These are phyloP conservation scores for Septoria linicola DNA, from an alignment of 2,329 filamentous ascomycete genomes.

Conservation along the genomic window DNA sequence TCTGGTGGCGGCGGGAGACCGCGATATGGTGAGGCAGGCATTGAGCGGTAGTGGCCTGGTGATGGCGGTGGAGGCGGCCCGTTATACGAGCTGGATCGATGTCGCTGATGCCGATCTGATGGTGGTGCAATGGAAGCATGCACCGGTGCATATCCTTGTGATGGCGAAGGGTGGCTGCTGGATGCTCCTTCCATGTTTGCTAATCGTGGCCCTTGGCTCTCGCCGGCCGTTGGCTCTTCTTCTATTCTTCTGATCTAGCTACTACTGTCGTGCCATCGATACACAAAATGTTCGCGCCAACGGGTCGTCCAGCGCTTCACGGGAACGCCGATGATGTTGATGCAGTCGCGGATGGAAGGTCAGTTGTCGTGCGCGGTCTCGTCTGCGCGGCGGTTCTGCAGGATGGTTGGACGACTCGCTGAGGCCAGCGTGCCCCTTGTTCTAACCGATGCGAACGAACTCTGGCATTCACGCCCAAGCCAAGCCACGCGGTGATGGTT, in stretches of 20 bases:
- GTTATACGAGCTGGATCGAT: constrained; percentile 33
- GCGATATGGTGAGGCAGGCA: constrained; percentile 42
- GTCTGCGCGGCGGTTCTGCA: not conserved
- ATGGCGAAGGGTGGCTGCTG: constrained; percentile 17
- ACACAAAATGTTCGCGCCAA: constrained; percentile 6
- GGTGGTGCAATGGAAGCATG: constrained; percentile 6
- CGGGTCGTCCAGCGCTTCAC: not conserved
- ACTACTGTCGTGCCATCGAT: constrained; percentile 16
- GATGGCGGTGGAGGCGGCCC: constrained; percentile 29
- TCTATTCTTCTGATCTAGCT: constrained; percentile 1
- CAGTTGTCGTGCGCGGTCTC: not conserved
- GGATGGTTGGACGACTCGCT: constrained; percentile 3
- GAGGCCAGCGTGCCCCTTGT: constrained; percentile 10
- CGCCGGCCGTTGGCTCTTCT: constrained; percentile 1
- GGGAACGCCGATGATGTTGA: not conserved
- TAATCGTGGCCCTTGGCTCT: constrained; percentile 6
- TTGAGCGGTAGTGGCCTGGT: constrained; percentile 34
- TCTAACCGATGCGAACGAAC: constrained; percentile 6
- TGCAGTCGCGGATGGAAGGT: not conserved
- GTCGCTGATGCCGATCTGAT: constrained; percentile 36
- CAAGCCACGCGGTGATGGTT: constrained; percentile 7
- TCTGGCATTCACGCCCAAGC: constrained; percentile 2
- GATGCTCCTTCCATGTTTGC: constrained; percentile 22
- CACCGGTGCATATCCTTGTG: constrained; percentile 14
- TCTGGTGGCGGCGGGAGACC: constrained; percentile 37